Conservation (phyloP, 2,329 filamentous ascomycete genomes). For the Davidsoniella neocaledoniae region DNA sequence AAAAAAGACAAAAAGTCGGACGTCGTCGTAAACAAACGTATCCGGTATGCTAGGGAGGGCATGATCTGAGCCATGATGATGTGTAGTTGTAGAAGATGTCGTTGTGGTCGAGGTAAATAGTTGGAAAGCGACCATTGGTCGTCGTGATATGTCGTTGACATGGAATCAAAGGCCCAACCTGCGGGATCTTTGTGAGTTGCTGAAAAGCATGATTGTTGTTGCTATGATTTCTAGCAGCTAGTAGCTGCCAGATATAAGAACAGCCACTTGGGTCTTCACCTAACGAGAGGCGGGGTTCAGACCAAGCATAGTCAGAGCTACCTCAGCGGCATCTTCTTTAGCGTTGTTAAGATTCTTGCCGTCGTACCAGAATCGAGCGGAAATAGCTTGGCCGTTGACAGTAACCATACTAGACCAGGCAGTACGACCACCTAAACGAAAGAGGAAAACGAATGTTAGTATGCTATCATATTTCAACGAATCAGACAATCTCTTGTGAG, state of each 20-base stretch:
- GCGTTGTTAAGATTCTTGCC: slow-evolving; percentile 77
- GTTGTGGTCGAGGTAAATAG: neutral
- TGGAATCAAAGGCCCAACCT: slow-evolving; percentile 3
- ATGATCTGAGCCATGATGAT: neutral
- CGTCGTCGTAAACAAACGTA: neutral
- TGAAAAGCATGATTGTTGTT: neutral
- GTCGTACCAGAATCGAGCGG: slow-evolving; percentile 84
- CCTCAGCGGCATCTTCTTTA: slow-evolving; percentile 79
- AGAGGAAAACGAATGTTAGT: slow-evolving; percentile 4
- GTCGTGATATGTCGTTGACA: neutral
- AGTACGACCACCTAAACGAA: slow-evolving; percentile 57
- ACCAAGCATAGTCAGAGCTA: slow-evolving; percentile 44
- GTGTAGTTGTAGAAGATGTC: neutral
- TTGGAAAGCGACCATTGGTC: neutral
- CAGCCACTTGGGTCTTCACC: neutral
- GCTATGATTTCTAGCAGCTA: neutral
- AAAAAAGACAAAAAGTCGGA: slow-evolving; percentile 4
- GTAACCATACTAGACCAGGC: slow-evolving; percentile 74
- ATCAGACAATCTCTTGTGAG: neutral
- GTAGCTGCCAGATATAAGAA: neutral
- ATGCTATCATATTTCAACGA: neutral
- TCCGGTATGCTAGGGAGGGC: no score
- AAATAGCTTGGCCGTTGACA: slow-evolving; percentile 46
- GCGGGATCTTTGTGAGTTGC: neutral
- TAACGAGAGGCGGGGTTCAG: neutral